Conservation (phyloP, 1,284 basidiomycete species). For the Leccinum variabile region DNA sequence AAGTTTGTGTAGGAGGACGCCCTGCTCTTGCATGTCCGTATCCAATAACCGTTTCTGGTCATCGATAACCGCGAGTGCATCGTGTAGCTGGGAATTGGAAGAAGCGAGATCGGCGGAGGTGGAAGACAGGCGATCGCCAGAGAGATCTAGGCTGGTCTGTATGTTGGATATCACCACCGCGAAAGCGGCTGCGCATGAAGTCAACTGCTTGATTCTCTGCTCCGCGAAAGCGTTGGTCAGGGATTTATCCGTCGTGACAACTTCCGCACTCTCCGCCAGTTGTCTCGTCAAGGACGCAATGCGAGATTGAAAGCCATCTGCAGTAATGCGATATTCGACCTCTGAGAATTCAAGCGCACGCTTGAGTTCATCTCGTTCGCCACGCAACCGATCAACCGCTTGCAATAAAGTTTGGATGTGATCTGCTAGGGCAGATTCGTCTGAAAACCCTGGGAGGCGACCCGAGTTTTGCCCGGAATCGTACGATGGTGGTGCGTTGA, state of each 20-base stretch:
- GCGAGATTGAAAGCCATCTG: constrained; percentile 53
- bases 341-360: constrained; percentile 69
- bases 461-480: constrained; percentile 4
- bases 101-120: constrained; percentile 16
- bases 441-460: constrained; percentile 16
- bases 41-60: constrained; percentile 12
- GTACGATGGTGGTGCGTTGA: constrained; percentile 1
- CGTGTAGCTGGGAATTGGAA: constrained; percentile 16
- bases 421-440: constrained; percentile 37
- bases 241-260: not conserved
- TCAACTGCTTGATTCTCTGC: constrained; percentile 34
- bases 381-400: constrained; percentile 65
- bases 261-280: constrained; percentile 12
- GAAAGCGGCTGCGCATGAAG: constrained; percentile 34
- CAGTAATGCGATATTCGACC: constrained; percentile 67
- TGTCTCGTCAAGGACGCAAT: constrained; percentile 32
- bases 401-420: constrained; percentile 57
- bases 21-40: constrained; percentile 11
- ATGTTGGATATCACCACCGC: constrained; percentile 40
- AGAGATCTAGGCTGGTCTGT: constrained; percentile 31
- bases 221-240: not conserved
- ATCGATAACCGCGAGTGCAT: constrained; percentile 21
- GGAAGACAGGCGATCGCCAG: constrained; percentile 18
- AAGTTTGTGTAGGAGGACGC: constrained; percentile 18
- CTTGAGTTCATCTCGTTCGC: constrained; percentile 68